These are phyloP conservation scores for Pythium guiyangense DNA, from an alignment of 352 stramenopile genomes.

Conservation along the genomic window DNA sequence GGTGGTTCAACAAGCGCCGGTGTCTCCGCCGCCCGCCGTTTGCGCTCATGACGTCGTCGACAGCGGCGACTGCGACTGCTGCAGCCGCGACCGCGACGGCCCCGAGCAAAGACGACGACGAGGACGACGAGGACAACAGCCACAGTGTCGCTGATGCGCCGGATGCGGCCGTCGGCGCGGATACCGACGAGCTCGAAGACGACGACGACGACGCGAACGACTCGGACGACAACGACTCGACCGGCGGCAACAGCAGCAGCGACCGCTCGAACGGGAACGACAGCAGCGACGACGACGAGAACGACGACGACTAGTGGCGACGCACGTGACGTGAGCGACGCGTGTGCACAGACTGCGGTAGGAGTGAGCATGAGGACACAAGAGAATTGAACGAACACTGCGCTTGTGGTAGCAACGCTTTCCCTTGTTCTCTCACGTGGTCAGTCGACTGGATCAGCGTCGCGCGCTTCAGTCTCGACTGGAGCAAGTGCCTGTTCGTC, in stretches of 20 bases:
- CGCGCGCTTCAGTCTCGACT: no score
- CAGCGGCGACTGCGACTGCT: not conserved
- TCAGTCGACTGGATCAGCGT: no score
- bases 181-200: conserved; percentile 2
- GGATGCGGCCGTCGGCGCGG: not conserved
- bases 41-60: conserved; percentile 70
- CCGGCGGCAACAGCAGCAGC: conserved; percentile 45
- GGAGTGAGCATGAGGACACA: no score
- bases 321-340: not conserved
- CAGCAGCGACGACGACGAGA: conserved; percentile 11
- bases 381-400: no score
- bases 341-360: not conserved
- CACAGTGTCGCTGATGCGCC: no score
- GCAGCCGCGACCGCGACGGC: not conserved
- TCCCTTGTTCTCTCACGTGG: no score
- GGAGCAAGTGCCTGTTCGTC: no score
- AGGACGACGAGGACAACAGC: no score
- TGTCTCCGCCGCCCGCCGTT: conserved; percentile 79
- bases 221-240: conserved; percentile 30
- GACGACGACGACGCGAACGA: conserved; percentile 18
- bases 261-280: conserved; percentile 26
- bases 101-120: not conserved
- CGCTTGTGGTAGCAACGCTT: no score
- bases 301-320: not conserved
- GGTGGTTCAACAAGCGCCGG: conserved; percentile 85